Evolutionary conservation across 306 rosid species (phyloP), one percentile per base, ranked within the genome.

Genomic region (Prunus padus): DNA sequence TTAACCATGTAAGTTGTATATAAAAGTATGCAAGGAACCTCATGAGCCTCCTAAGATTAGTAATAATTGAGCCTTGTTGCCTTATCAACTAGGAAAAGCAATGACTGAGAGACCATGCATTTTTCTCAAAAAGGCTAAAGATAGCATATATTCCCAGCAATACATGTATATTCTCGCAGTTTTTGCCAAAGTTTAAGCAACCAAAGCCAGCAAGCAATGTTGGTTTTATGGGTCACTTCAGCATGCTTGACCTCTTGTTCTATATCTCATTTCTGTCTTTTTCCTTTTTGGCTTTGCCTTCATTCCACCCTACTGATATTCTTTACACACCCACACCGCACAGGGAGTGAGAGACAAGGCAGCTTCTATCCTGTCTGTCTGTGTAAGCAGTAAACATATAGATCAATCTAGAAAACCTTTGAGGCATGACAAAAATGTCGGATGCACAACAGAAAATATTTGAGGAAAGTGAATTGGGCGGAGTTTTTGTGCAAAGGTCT

Each of bases 21-120:
- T 13, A 5, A 71, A 71, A 51, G 19, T 25, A 72, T 57, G 49
- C 11, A 42, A 56, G 76, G 76, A 57, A 72, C 67, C 67, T 72
- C 42, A 4, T 4, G 19, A 57, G 55, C 12, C 19, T 59, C 64
- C 11, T 55, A 45, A 10, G 44, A 14, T 69, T 49, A 4, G 23
- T 18, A 28, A 69, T 46, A 69, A 25, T 37, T 47, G 28, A 8
- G 9, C 18, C 23, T 55, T 26, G 73, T 55, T 26, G 73, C 73
- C 33, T 26, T 69, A 4, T 68, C 59, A 9, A 25, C 9, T 49
- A 25, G 60, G 61, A 49, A 14, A 69, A 50, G 61, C 25, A 69
- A 69, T 18, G 61, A 69, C 14, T 49, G 60, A 16, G 61, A 50
- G 18, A 18, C 26, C 4, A 28, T 50, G 15, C 51, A 46, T 46